Conservation (phyloP, 208 protist species). For the Leishmania tropica region DNA sequence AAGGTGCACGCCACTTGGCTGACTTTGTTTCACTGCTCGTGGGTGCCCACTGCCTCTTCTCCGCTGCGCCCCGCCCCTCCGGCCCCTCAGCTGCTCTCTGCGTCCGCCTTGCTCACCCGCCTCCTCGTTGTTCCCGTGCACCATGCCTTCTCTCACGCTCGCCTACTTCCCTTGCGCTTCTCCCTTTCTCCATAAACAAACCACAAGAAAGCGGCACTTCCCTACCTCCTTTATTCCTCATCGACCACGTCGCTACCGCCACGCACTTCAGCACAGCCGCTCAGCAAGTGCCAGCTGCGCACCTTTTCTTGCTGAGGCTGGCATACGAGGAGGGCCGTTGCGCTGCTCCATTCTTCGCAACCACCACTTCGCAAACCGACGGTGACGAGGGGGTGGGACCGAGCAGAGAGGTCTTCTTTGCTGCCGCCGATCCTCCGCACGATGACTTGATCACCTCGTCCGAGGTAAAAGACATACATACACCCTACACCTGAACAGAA, state of each 20-base stretch:
- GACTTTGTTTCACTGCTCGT: background rate
- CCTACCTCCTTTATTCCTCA: no score
- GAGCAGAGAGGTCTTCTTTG: background rate
- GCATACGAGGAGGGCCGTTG: background rate
- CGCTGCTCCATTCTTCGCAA: background rate
- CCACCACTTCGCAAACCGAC: background rate
- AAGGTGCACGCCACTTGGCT: background rate
- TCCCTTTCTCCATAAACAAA: background rate
- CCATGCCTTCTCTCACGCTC: background rate
- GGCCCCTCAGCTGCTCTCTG: background rate
- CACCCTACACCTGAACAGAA: background rate
- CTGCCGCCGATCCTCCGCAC: background rate
- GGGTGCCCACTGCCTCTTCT: background rate
- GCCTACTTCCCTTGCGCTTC: background rate
- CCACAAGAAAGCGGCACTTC: background rate
- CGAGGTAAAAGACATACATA: background rate
- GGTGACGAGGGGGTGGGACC: background rate
- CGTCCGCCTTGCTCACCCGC: background rate
- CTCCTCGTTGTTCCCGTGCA: background rate
- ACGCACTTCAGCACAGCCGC: background rate
- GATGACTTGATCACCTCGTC: background rate
- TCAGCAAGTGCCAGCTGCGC: background rate
- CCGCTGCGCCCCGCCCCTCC: background rate
- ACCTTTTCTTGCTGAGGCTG: background rate
- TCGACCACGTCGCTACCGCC: background rate